Conservation (phyloP, 352 stramenopile species). For the Phytopythium mirpurense region DNA sequence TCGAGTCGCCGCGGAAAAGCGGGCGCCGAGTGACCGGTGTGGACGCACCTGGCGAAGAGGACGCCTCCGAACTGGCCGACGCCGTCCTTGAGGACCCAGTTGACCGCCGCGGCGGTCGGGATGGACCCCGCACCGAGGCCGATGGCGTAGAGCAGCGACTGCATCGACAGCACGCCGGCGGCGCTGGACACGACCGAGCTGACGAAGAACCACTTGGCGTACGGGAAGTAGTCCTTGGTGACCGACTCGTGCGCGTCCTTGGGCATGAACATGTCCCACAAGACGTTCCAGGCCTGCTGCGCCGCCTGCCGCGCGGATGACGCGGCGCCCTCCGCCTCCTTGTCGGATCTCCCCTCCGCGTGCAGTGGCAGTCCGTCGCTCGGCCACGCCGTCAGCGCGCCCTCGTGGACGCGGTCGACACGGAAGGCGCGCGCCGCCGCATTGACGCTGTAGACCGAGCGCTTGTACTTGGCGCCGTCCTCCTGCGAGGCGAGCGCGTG, state of each 20-base stretch:
- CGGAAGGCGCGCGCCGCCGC: constrained; percentile 8
- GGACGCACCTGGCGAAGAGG: constrained; percentile 69
- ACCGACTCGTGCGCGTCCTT: constrained; percentile 84
- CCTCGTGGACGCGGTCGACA: constrained; percentile 12
- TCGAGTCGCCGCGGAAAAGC: not conserved
- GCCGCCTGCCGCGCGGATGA: constrained; percentile 4
- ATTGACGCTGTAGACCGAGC: constrained; percentile 19
- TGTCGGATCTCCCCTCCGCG: too few relatives aligned
- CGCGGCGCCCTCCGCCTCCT: not conserved
- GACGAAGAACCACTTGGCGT: constrained; percentile 82
- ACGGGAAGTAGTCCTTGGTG: constrained; percentile 82
- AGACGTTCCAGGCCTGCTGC: constrained; percentile 37
- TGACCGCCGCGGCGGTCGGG: constrained; percentile 89
- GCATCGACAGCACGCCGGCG: constrained; percentile 90
- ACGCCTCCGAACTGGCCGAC: constrained; percentile 95
- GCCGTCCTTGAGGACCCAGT: constrained; percentile 97
- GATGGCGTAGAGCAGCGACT: constrained; percentile 93
- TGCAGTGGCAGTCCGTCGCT: not conserved
- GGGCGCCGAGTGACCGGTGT: too few relatives aligned
- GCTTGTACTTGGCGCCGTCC: constrained; percentile 19
- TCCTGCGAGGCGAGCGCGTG: constrained; percentile 18
- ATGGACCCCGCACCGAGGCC: constrained; percentile 86
- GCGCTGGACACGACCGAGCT: constrained; percentile 77
- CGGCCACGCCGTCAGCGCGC: constrained; percentile 8
- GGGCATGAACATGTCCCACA: constrained; percentile 87